Conservation (phyloP, 768 basidiomycete species). For the Dacryopinax spathularia region DNA sequence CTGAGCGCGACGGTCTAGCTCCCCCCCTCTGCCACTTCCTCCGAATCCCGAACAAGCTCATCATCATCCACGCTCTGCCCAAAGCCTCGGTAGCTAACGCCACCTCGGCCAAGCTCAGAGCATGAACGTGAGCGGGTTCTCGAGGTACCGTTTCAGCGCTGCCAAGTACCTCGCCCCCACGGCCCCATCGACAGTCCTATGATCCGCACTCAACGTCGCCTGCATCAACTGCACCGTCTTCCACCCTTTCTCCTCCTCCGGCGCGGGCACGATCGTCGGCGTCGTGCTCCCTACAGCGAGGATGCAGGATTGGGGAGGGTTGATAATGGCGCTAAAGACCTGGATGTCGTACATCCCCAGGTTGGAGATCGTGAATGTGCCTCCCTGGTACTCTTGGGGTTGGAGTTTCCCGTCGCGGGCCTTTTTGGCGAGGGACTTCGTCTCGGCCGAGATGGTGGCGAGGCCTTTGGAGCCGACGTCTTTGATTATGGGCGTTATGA, state of each 20-base stretch:
- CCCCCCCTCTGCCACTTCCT: too few species aligned
- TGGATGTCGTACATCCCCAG: slow-evolving; percentile 93
- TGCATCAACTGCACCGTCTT: slow-evolving; percentile 88
- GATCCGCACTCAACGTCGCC: slow-evolving; percentile 87
- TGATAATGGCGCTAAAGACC: slow-evolving; percentile 98
- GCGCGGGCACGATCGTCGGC: slow-evolving; percentile 73
- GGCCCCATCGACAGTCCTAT: slow-evolving; percentile 92
- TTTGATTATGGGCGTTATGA: slow-evolving; percentile 95
- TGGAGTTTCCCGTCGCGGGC: slow-evolving; percentile 92
- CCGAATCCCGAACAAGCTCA: too few species aligned
- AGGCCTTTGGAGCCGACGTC: slow-evolving; percentile 87
- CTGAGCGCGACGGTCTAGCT: too few species aligned
- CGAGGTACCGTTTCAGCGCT: slow-evolving; percentile 90
- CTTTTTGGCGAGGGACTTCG: slow-evolving; percentile 85
- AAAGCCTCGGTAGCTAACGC: too few species aligned
- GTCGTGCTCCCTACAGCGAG: slow-evolving; percentile 83
- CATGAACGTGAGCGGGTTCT: slow-evolving; percentile 96
- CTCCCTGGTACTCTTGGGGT: slow-evolving; percentile 96
- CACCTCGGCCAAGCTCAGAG: slow-evolving; percentile 44
- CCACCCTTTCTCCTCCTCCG: slow-evolving; percentile 86
- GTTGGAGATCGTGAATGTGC: slow-evolving; percentile 98
- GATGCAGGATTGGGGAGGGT: slow-evolving; percentile 95
- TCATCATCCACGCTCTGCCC: too few species aligned
- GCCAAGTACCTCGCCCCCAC: slow-evolving; percentile 84
- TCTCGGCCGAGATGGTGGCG: slow-evolving; percentile 79